Base-by-base conservation (phyloP, 164 flowering plant species). In the Nymphaea colorata region DNA sequence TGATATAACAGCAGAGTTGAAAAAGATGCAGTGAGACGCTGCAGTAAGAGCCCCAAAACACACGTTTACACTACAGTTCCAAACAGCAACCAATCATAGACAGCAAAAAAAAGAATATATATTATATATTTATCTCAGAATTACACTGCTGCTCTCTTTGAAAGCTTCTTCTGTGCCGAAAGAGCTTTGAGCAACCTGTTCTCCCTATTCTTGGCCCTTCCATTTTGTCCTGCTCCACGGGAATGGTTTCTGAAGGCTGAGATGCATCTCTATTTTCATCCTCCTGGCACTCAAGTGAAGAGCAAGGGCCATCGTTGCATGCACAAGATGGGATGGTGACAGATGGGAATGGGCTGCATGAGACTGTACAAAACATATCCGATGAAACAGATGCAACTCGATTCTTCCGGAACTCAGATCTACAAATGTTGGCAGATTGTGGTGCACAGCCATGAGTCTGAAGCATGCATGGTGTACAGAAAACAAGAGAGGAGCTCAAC, bases 391-490 rank as follows among this genome's bases (percentile, higher is more conserved):
- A 84, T 67, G 87, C 86, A 18, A 83, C 89, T n/a, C 96, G 85
- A 65, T 83, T 88, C 80, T 77, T 88, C 59, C 89, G 79, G 47
- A 85, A 70, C 61, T 87, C 93, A 3, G 89, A 82, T 43, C 81
- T 70, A 51, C 57, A 51, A 17, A 41, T 3, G 4, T 8, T 17
- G 59, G 83, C 73, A 43, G 84, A 70, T 64, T 80, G 82, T n/a
- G 68, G 71, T 7, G 82, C 86, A 42, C 80, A 73, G 64, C 82
- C 86, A 53, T 87, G 73, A 41, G 85, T 75, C 66, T 88, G 96
- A 67, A 88, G 96, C 82, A 91, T 91, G 84, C 99, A 94, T 5
- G 98, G 93, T 47, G 91, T 88, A 76, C 99, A 94, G 47, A 91
- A 82, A 73, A 88, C 84, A 61, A 87, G 91, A 12, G 99, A 82